phyloP scores from a whole-genome alignment of 2,329 filamentous ascomycete species.

The Sporothrix phasma region DNA sequence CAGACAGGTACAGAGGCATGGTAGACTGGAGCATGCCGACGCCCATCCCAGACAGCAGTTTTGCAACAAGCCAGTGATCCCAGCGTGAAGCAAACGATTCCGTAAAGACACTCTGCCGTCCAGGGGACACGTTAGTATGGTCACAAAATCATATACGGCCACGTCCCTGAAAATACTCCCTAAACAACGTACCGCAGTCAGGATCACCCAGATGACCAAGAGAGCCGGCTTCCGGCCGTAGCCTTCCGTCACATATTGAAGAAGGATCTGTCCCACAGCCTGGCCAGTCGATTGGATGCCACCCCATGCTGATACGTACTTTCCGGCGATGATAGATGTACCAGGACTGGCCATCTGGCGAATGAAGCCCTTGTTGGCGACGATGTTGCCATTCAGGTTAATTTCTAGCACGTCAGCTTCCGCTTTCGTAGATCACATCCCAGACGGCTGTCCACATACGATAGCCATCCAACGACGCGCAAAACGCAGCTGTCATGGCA shows the following conservation, averaged over 20 bases:
- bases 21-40: slow-evolving; percentile 33
- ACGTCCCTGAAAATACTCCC: background rate
- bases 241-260: slow-evolving; percentile 28
- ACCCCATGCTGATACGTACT: slow-evolving; percentile 16
- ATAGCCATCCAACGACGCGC: slow-evolving; percentile 33
- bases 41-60: slow-evolving; percentile 26
- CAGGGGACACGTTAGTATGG: background rate
- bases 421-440: background rate
- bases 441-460: slow-evolving; percentile 21
- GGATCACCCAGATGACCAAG: slow-evolving; percentile 27
- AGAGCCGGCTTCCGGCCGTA: slow-evolving; percentile 30
- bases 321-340: slow-evolving; percentile 11
- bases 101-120: slow-evolving; percentile 25
- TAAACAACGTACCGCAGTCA: slow-evolving; percentile 19
- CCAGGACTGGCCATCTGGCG: slow-evolving; percentile 14
- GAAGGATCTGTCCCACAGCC: slow-evolving; percentile 17
- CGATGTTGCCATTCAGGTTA: slow-evolving; percentile 14
- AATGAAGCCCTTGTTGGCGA: slow-evolving; percentile 18
- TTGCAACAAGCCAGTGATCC: slow-evolving; percentile 31
- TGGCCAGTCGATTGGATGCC: slow-evolving; percentile 12
- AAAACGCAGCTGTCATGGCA: slow-evolving; percentile 33
- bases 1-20: slow-evolving; percentile 31
- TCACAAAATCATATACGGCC: background rate
- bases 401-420: slow-evolving; percentile 7
- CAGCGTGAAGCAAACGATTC: slow-evolving; percentile 29